A percentile compares a stretch with the other conserved stretches of the same genome.
Conservation (phyloP, 352 stramenopile species). For the Phytophthora brassicae region DNA sequence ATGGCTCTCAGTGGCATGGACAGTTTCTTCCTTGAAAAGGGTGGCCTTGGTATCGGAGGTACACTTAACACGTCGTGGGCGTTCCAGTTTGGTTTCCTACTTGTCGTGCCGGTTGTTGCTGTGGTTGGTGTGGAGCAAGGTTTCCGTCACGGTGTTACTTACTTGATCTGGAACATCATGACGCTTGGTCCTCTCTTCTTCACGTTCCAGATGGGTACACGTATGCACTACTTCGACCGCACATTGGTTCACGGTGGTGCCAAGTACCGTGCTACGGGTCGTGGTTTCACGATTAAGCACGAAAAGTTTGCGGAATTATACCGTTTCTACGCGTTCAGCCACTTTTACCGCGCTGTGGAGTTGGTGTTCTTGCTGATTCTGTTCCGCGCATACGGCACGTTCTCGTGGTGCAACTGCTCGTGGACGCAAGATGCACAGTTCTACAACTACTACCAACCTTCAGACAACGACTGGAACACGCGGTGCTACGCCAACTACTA, state of each 20-base stretch:
- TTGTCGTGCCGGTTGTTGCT: conserved; percentile 97
- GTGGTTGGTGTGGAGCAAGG: conserved; percentile 98
- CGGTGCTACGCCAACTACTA: conserved; percentile 87
- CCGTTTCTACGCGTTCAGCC: conserved; percentile 97
- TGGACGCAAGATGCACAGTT: conserved; percentile 74
- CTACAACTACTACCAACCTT: conserved; percentile 78
- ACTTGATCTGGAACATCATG: conserved; percentile 94
- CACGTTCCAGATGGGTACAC: conserved; percentile 99
- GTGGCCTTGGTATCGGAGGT: conserved; percentile 93
- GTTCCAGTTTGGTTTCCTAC: conserved; percentile 95
- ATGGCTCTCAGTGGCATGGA: conserved; percentile 95
- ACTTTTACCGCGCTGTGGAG: conserved; percentile 98
- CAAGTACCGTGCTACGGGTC: conserved; percentile 97
- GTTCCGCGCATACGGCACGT: conserved; percentile 91
- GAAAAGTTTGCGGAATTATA: conserved; percentile 97
- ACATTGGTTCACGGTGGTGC: conserved; percentile 97
- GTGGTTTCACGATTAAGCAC: conserved; percentile 99
- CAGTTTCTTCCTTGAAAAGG: conserved; percentile 89
- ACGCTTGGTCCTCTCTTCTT: conserved; percentile 98
- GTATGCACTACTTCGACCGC: conserved; percentile 98
- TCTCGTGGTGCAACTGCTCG: conserved; percentile 92
- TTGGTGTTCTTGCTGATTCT: conserved; percentile 85
- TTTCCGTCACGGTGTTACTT: conserved; percentile 92
- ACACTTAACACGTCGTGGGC: conserved; percentile 96
- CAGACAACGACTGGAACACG: conserved; percentile 75